Base-by-base conservation (phyloP, 2,329 filamentous ascomycete species). In the Calonectria hawksworthii region DNA sequence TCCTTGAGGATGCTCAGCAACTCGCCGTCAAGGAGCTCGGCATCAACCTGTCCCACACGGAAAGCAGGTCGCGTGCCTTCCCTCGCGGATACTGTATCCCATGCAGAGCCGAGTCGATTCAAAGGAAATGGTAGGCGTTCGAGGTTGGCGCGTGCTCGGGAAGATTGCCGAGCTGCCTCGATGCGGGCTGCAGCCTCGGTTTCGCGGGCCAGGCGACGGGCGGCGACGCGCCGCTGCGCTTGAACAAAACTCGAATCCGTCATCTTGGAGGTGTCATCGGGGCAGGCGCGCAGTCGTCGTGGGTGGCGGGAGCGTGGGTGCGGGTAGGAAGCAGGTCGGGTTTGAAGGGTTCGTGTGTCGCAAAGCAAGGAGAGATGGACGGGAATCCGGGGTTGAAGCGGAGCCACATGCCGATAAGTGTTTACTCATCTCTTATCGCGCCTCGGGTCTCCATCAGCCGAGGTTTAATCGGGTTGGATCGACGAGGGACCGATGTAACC, bases 1-100 rank as follows among this genome's bases (percentile, higher is more conserved):
- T 91, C 92, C 83, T 94, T 96, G 74, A 99, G 88, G 77, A 99
- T 89, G n/a, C 92, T 91, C 30, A 99, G 89, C 59, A 99, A 89
- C 86, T 99, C 97, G 83, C 98, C 95, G 84, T 99, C 97, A 23
- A 99, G 90, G 65, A 99, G 89, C 85, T 99, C 97, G 47, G 97
- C 96, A 85, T 99, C 97, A 54, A 99, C 95, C 86, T 99, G 97
- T 34, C 96, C 96, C 34, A 99, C 97, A 69, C 97, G 93, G 84
- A 98, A 98, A 14, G 95, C 93, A 7, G 97, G 96, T 21, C 92
- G 89, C 30, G 94, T 96, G 56, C 95, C 95, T 82, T 96, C 93
- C 74, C 94, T 92, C 8, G 94, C 93, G 50, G 91, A 92, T 52
- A 96, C 86, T 6, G 90, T 87, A 82, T 96, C 92, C 95, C 94